A percentile compares a stretch with the other conserved stretches of the same genome.
Conservation (phyloP, 805 yeast genomes). For the Kluyveromyces aestuarii region DNA sequence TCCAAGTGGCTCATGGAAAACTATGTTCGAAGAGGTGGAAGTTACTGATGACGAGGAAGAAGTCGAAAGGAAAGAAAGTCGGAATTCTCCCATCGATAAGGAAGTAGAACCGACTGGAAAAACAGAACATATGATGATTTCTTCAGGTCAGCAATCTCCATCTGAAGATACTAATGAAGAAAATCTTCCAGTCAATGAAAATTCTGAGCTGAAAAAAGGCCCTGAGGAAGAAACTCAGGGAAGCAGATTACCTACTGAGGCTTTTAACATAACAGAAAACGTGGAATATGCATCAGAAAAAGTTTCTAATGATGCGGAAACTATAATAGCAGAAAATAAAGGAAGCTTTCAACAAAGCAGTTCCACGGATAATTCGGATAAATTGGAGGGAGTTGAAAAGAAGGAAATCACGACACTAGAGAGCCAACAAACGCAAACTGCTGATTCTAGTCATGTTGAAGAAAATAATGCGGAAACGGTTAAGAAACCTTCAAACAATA, state of each 20-base stretch:
- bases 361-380: not conserved
- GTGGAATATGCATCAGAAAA: not conserved
- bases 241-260: not conserved
- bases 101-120: not conserved
- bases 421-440: not conserved
- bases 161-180: too few relatives aligned
- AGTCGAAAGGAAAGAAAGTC: constrained; percentile 8
- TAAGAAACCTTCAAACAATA: not conserved
- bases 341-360: not conserved
- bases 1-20: constrained; percentile 30
- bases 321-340: not conserved
- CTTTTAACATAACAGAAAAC: not conserved
- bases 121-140: too few relatives aligned
- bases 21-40: constrained; percentile 1
- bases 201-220: too few relatives aligned
- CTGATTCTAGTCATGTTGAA: not conserved
- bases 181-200: too few relatives aligned
- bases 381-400: not conserved
- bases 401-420: not conserved
- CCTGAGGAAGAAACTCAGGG: too few relatives aligned
- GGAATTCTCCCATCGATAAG: not conserved
- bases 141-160: too few relatives aligned
- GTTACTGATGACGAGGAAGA: constrained; percentile 2
- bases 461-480: not conserved
- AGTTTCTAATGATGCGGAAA: not conserved